These are phyloP conservation scores for Streptanthus diversifolius DNA, from an alignment of 345 rosid species.

Conservation along the genomic window DNA sequence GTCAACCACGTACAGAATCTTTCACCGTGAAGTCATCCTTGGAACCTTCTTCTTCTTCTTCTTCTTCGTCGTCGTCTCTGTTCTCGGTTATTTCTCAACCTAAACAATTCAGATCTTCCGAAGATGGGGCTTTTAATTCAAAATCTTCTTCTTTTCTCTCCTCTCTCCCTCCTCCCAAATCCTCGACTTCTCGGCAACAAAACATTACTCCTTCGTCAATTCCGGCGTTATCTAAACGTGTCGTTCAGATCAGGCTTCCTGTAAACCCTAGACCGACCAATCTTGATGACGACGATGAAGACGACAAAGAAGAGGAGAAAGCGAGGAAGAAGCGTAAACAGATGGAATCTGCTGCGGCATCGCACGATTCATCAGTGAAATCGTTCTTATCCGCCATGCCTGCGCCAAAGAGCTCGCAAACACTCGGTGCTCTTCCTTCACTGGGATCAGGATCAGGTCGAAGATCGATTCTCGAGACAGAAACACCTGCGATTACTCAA, in stretches of 20 bases:
- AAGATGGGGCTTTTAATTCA: conserved; percentile 25
- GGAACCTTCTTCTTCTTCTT: background rate
- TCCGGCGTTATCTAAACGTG: conserved; percentile 42
- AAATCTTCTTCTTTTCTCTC: conserved; percentile 41
- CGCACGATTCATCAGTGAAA: conserved; percentile 45
- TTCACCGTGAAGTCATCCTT: conserved; percentile 7
- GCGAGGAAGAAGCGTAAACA: conserved; percentile 46
- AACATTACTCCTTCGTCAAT: background rate
- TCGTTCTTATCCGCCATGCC: conserved; percentile 80
- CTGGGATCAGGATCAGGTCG: conserved; percentile 57
- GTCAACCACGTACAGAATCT: background rate
- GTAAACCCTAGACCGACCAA: conserved; percentile 33
- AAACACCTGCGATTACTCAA: conserved; percentile 32
- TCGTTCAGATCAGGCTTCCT: conserved; percentile 72
- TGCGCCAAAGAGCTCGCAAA: conserved; percentile 60
- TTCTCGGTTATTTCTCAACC: conserved; percentile 55
- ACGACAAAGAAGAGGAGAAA: conserved; percentile 49
- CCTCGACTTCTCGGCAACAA: conserved; percentile 20
- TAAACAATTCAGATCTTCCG: conserved; percentile 24
- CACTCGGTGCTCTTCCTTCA: conserved; percentile 59
- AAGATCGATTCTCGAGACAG: conserved; percentile 58
- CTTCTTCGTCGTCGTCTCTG: conserved; percentile 29
- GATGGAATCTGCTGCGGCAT: conserved; percentile 34
- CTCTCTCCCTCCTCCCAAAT: conserved; percentile 51
- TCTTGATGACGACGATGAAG: conserved; percentile 35